These are phyloP conservation scores for sunflower (Helianthus annuus) DNA, from an alignment of 129 eudicot species.

Conservation along the genomic window DNA sequence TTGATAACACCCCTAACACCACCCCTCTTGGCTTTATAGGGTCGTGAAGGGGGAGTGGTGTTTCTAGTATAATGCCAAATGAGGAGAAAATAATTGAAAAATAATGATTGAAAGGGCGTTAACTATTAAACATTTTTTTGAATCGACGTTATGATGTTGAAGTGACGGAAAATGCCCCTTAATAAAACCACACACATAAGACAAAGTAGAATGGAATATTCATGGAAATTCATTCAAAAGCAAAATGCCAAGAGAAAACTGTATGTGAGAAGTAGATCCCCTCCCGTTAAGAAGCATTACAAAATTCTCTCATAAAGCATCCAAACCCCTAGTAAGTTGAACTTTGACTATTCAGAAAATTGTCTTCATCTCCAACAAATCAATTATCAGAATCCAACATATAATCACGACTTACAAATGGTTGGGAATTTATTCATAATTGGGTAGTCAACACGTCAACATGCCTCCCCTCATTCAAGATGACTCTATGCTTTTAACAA, in stretches of 20 bases:
- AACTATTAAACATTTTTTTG: too few species aligned
- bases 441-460: neutral
- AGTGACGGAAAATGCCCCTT: too few species aligned
- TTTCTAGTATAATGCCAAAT: too few species aligned
- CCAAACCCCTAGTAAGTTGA: neutral
- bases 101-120: too few species aligned
- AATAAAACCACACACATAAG: neutral
- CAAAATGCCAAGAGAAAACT: too few species aligned
- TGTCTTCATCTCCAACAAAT: neutral
- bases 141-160: too few species aligned
- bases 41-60: too few species aligned
- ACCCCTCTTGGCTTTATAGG: too few species aligned
- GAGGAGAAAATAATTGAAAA: too few species aligned
- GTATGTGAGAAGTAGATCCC: too few species aligned
- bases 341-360: neutral
- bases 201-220: neutral
- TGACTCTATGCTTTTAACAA: constrained; percentile 61
- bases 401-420: neutral
- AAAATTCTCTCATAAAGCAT: constrained; percentile 11
- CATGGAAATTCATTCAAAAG: neutral
- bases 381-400: constrained; percentile 2
- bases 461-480: constrained; percentile 30
- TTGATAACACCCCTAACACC: too few species aligned
- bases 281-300: neutral
- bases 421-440: constrained; percentile 12